Evolutionary conservation across 805 yeast species (phyloP).

Genomic region (Komagataella phaffii): DNA sequence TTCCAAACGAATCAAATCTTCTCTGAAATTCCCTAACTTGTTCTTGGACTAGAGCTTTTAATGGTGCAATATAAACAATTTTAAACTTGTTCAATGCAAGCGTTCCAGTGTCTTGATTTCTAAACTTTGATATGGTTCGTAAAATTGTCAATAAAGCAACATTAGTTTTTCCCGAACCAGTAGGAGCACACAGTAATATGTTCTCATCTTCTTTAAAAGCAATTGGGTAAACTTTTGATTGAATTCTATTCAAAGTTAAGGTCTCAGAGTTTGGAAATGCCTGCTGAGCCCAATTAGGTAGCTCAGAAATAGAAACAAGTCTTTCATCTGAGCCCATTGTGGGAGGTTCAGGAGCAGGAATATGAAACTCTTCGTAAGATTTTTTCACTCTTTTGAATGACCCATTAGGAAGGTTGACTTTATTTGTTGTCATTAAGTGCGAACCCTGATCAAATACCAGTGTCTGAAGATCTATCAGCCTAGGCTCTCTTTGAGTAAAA

Average conservation of each 20-base stretch:
- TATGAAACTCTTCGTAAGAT: slow-evolving; percentile 75
- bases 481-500: slow-evolving; percentile 23
- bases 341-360: slow-evolving; percentile 71
- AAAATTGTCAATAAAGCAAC: slow-evolving; percentile 81
- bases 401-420: slow-evolving; percentile 65
- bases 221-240: slow-evolving; percentile 67
- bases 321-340: slow-evolving; percentile 19
- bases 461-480: slow-evolving; percentile 47
- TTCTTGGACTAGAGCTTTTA: slow-evolving; percentile 93
- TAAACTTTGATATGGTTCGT: slow-evolving; percentile 41
- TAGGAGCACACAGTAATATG: slow-evolving; percentile 85
- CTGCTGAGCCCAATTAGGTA: slow-evolving; percentile 74
- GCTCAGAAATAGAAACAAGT: slow-evolving; percentile 39
- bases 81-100: slow-evolving; percentile 76
- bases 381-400: slow-evolving; percentile 65
- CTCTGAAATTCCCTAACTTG: slow-evolving; percentile 80
- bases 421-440: slow-evolving; percentile 40
- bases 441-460: slow-evolving; percentile 63
- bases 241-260: slow-evolving; percentile 61
- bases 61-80: slow-evolving; percentile 84
- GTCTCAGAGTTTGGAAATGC: slow-evolving; percentile 67
- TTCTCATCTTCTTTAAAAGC: slow-evolving; percentile 66
- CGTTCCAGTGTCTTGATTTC: slow-evolving; percentile 18
- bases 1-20: slow-evolving; percentile 73
- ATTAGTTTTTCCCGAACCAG: slow-evolving; percentile 98